Conservation (phyloP, 176 grass and related monocot genomes). For the Raddia distichophylla region DNA sequence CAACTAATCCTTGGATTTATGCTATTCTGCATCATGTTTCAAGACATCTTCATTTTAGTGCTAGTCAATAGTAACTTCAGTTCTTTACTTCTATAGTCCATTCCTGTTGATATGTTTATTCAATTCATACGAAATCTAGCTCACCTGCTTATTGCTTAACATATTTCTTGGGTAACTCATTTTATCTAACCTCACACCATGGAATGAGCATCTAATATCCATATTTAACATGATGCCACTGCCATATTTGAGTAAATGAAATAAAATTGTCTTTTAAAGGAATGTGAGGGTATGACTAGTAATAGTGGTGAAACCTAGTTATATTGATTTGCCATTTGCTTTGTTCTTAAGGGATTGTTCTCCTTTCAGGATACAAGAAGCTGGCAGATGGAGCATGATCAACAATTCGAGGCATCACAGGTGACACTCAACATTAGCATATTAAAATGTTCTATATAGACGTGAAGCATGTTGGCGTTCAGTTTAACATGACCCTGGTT, state of each 20-base stretch:
- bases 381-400: constrained; percentile 43
- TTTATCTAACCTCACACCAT: constrained; percentile 13
- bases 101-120: constrained; percentile 27
- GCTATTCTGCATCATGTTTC: not conserved
- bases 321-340: constrained; percentile 16
- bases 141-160: not conserved
- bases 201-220: constrained; percentile 29
- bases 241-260: not conserved
- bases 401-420: constrained; percentile 58
- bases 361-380: constrained; percentile 43
- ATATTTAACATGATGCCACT: not conserved
- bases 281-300: not conserved
- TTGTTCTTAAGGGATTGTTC: constrained; percentile 33
- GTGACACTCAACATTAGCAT: constrained; percentile 26
- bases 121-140: constrained; percentile 11
- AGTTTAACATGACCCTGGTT: no score
- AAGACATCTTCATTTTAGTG: not conserved
- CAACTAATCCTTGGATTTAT: not conserved
- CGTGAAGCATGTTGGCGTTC: not conserved
- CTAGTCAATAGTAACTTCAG: constrained; percentile 13
- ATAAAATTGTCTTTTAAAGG: constrained; percentile 31
- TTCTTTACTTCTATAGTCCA: not conserved
- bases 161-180: constrained; percentile 21
- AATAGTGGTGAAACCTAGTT: not conserved
- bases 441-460: constrained; percentile 22